These are phyloP conservation scores for Ceratocystis eucalypticola DNA, from an alignment of 2,329 filamentous ascomycete species.

Conservation along the genomic window DNA sequence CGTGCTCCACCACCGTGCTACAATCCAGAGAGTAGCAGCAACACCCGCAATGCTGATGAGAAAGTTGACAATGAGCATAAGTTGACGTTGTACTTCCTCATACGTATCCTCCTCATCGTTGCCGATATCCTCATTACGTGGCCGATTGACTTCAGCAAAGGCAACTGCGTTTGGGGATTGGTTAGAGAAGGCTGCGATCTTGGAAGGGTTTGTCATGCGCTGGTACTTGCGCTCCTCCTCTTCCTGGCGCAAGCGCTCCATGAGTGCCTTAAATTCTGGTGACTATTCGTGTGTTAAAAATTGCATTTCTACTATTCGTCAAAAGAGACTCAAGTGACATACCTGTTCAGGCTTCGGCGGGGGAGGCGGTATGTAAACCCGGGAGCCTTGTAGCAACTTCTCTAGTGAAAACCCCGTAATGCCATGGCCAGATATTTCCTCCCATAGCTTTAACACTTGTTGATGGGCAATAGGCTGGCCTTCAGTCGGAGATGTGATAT, in stretches of 20 bases:
- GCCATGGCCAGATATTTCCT: slow-evolving; percentile 31
- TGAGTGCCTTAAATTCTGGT: slow-evolving; percentile 71
- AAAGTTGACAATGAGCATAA: slow-evolving; percentile 80
- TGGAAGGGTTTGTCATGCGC: slow-evolving; percentile 55
- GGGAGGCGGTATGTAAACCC: slow-evolving; percentile 65
- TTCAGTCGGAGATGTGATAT: slow-evolving; percentile 26
- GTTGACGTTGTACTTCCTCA: slow-evolving; percentile 67
- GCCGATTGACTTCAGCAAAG: slow-evolving; percentile 42
- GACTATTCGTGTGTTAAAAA: slow-evolving; percentile 36
- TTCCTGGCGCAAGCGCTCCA: slow-evolving; percentile 69
- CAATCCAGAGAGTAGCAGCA: slow-evolving; percentile 64
- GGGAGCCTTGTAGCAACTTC: slow-evolving; percentile 55
- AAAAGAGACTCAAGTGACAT: slow-evolving; percentile 25
- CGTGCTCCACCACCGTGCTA: slow-evolving; percentile 60
- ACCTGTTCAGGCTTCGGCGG: slow-evolving; percentile 66
- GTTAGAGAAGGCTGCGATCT: slow-evolving; percentile 45
- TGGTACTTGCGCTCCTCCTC: slow-evolving; percentile 74
- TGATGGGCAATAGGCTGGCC: slow-evolving; percentile 60
- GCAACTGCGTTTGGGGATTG: slow-evolving; percentile 43
- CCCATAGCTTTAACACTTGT: slow-evolving; percentile 53
- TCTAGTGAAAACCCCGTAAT: slow-evolving; percentile 43
- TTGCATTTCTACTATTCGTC: neutral
- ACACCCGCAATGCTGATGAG: slow-evolving; percentile 73
- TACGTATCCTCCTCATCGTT: slow-evolving; percentile 45
- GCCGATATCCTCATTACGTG: slow-evolving; percentile 32